phyloP scores from a whole-genome alignment of 768 basidiomycete species.

The Lentinula detonsa region DNA sequence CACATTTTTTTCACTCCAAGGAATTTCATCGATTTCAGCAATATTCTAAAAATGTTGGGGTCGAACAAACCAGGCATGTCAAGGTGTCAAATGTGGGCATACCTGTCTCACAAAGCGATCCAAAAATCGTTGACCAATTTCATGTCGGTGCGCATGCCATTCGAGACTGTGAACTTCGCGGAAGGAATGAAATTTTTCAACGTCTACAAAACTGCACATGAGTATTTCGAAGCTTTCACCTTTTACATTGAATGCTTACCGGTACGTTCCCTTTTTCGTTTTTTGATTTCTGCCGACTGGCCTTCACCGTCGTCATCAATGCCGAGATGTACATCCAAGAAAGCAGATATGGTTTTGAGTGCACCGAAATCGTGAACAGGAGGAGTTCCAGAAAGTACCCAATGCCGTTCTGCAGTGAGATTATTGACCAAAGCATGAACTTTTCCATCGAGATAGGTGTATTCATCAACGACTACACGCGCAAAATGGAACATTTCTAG shows the following conservation, averaged over 20 bases:
- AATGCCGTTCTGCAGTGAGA: conserved; percentile 72
- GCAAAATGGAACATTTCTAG: conserved; percentile 91
- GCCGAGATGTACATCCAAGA: conserved; percentile 87
- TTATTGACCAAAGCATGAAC: conserved; percentile 73
- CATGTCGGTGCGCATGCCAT: conserved; percentile 88
- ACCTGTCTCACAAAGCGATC: conserved; percentile 85
- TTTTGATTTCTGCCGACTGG: conserved; percentile 68
- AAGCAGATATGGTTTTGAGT: conserved; percentile 85
- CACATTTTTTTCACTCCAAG: conserved; percentile 59
- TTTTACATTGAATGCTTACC: conserved; percentile 31
- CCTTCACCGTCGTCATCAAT: conserved; percentile 86
- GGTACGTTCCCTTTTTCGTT: conserved; percentile 78
- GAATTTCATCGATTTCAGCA: conserved; percentile 95
- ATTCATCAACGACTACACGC: conserved; percentile 89
- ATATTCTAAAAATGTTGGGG: conserved; percentile 55
- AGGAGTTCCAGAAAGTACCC: conserved; percentile 97
- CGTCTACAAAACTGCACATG: conserved; percentile 38
- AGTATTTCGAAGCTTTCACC: neutral
- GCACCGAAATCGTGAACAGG: conserved; percentile 88
- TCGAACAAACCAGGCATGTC: conserved; percentile 7
- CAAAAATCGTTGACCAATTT: conserved; percentile 76
- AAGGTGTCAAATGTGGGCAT: conserved; percentile 11
- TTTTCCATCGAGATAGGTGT: conserved; percentile 85
- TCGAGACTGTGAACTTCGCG: conserved; percentile 87
- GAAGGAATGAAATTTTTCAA: conserved; percentile 95